A percentile compares a stretch with the other conserved stretches of the same genome.
Conservation (phyloP, 306 rosid genomes). For the Lotus japonicus region DNA sequence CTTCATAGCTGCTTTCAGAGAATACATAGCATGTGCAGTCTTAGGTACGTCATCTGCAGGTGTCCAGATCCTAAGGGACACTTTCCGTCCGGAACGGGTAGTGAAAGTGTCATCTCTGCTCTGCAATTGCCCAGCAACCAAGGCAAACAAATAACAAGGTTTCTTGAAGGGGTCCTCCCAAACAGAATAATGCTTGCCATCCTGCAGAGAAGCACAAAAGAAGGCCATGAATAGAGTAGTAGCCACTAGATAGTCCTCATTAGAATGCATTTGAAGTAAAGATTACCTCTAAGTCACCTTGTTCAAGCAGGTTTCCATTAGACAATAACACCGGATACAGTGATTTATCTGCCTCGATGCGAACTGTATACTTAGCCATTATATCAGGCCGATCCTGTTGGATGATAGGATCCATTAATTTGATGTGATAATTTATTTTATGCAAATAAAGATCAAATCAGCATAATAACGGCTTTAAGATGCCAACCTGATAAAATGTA, state of each 20-base stretch:
- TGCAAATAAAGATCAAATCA: not conserved
- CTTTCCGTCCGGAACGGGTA: conserved; percentile 75
- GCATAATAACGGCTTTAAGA: conserved; percentile 8
- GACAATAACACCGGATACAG: conserved; percentile 92
- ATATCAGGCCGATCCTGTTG: conserved; percentile 95
- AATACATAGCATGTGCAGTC: conserved; percentile 96
- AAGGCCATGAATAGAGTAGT: conserved; percentile 13
- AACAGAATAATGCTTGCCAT: conserved; percentile 78
- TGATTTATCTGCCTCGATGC: conserved; percentile 75
- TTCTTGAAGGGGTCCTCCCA: conserved; percentile 99
- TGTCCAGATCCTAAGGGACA: conserved; percentile 91
- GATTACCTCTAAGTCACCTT: conserved; percentile 83
- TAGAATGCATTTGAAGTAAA: conserved; percentile 13
- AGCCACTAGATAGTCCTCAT: not conserved
- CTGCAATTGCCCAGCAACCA: conserved; percentile 90
- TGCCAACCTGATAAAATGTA: conserved; percentile 79
- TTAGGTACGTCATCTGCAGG: conserved; percentile 78
- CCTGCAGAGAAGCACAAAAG: conserved; percentile 46
- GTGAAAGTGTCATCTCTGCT: conserved; percentile 77
- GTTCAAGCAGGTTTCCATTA: conserved; percentile 82
- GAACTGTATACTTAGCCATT: conserved; percentile 90
- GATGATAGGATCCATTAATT: conserved; percentile 29
- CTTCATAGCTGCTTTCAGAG: conserved; percentile 94
- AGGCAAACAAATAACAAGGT: conserved; percentile 97
- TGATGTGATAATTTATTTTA: not conserved